A percentile compares a stretch with the other conserved stretches of the same genome.
phyloP scores from a whole-genome alignment of 768 basidiomycete genomes.

The Phlebiopsis gigantea region DNA sequence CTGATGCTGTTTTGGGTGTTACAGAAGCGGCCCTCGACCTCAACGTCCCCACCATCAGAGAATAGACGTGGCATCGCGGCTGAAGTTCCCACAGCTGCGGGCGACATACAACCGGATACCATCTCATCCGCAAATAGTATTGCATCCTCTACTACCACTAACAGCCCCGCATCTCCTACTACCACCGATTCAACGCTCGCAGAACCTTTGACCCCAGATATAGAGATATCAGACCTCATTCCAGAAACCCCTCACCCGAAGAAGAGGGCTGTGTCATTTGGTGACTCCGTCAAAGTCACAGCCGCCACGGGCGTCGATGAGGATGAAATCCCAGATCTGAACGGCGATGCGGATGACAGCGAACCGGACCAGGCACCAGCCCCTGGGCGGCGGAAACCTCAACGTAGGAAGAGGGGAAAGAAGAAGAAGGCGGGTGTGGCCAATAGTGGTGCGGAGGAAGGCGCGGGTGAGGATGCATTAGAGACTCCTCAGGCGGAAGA shows the following conservation, averaged over 20 bases:
- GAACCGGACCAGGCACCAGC: conserved; percentile 40
- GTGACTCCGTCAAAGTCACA: background rate
- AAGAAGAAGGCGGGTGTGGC: conserved; percentile 26
- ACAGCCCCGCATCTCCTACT: background rate
- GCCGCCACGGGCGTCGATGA: conserved; percentile 22
- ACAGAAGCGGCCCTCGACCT: background rate
- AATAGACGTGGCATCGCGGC: background rate
- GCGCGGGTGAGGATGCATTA: conserved; percentile 16
- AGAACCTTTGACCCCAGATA: background rate
- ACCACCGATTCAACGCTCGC: background rate
- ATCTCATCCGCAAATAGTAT: background rate
- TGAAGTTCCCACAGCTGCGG: background rate
- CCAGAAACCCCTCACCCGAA: background rate
- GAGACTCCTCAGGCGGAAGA: conserved; percentile 15
- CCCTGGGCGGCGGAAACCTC: conserved; percentile 35
- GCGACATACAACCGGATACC: background rate
- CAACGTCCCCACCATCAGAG: background rate
- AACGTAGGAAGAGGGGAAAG: conserved; percentile 22
- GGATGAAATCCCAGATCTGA: conserved; percentile 25
- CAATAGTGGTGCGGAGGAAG: conserved; percentile 16
- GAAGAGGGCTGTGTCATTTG: conserved; percentile 4
- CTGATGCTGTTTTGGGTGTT: conserved; percentile 1
- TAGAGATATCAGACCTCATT: background rate
- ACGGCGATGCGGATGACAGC: conserved; percentile 53
- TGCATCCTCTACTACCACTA: background rate